Evolutionary conservation across 805 yeast genomes (phyloP).

Genomic region (Cyberlindnera suaveolens): DNA sequence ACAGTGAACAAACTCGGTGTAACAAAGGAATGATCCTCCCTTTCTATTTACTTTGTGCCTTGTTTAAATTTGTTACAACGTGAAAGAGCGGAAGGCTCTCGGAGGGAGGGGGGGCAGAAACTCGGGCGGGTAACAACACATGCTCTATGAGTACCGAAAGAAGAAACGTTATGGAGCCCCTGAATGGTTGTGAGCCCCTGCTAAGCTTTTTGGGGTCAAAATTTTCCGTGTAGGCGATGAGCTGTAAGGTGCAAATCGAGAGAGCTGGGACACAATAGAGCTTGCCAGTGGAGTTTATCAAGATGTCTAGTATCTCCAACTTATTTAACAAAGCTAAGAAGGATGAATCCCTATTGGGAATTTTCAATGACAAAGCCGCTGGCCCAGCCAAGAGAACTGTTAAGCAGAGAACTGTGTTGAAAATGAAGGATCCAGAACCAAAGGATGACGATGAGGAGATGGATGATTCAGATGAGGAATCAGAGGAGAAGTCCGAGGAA

Average conservation of each 20-base stretch:
- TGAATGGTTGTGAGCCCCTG: background rate
- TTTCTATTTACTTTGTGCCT: too few species aligned
- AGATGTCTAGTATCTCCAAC: slow-evolving; percentile 28
- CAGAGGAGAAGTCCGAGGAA: slow-evolving; percentile 19
- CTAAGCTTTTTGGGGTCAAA: background rate
- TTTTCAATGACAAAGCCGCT: slow-evolving; percentile 33
- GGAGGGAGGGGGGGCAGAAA: too few species aligned
- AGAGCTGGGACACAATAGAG: background rate
- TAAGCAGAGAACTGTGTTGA: slow-evolving; percentile 29
- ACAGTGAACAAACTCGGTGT: too few species aligned
- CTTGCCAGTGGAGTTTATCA: background rate
- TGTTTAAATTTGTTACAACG: too few species aligned
- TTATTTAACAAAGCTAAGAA: slow-evolving; percentile 28
- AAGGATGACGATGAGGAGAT: slow-evolving; percentile 19
- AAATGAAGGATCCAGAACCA: slow-evolving; percentile 10
- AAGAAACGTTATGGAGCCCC: too few species aligned
- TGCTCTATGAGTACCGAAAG: too few species aligned
- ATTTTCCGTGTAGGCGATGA: background rate
- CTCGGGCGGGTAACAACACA: too few species aligned
- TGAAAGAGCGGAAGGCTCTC: too few species aligned
- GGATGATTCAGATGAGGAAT: slow-evolving; percentile 17
- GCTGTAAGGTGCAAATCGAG: background rate
- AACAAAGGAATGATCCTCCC: too few species aligned
- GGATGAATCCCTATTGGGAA: slow-evolving; percentile 27
- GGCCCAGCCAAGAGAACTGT: slow-evolving; percentile 43